Conservation (phyloP, 768 basidiomycete genomes). For the Pisolithus orientalis region DNA sequence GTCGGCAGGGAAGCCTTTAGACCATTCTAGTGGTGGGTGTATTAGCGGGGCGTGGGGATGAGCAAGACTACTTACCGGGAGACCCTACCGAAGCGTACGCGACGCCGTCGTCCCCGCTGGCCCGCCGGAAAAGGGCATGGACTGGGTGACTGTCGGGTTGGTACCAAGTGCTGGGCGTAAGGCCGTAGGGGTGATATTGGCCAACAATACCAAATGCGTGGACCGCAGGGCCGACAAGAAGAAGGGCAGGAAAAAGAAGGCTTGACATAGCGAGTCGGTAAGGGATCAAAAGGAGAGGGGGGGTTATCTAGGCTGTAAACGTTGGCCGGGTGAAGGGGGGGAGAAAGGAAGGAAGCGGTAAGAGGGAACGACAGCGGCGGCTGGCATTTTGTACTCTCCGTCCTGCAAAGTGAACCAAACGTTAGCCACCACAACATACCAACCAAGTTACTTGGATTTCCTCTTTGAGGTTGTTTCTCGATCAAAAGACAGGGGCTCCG, state of each 20-base stretch:
- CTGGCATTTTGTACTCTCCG: slow-evolving; percentile 21
- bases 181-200: slow-evolving; percentile 15
- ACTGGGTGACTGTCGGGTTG: slow-evolving; percentile 56
- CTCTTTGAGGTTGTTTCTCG: background rate
- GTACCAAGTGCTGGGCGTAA: slow-evolving; percentile 45
- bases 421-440: slow-evolving; percentile 7
- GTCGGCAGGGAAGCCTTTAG: slow-evolving; percentile 49
- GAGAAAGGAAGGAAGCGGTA: slow-evolving; percentile 4
- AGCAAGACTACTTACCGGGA: slow-evolving; percentile 35
- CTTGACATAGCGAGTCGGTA: slow-evolving; percentile 16
- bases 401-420: slow-evolving; percentile 22
- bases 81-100: slow-evolving; percentile 55
- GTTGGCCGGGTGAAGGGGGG: slow-evolving; percentile 4
- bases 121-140: slow-evolving; percentile 58
- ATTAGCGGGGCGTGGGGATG: background rate
- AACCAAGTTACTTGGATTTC: slow-evolving; percentile 9
- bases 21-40: slow-evolving; percentile 45
- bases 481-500: background rate
- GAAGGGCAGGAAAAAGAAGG: slow-evolving; percentile 17
- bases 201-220: slow-evolving; percentile 14
- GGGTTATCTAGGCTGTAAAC: slow-evolving; percentile 10
- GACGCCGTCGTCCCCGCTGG: slow-evolving; percentile 35
- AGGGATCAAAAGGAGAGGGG: slow-evolving; percentile 38
- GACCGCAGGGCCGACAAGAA: slow-evolving; percentile 19
- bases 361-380: background rate